Evolutionary conservation across 306 rosid genomes (phyloP).

Genomic region (Vigna radiata): DNA sequence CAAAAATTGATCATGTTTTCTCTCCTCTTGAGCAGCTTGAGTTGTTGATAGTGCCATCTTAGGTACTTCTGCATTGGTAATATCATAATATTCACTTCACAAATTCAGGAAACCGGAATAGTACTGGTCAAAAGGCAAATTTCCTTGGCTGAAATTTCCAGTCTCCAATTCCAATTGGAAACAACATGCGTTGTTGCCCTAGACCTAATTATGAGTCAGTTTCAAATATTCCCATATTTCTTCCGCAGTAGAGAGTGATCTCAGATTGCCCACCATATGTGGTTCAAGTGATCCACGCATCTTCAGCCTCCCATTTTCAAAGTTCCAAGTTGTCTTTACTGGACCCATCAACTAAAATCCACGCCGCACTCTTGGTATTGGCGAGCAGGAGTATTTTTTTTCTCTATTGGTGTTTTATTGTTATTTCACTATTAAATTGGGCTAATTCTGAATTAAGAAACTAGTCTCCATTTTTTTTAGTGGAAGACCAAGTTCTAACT

Average conservation of each 20-base stretch:
- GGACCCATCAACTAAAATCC: no score
- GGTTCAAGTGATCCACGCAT: neutral
- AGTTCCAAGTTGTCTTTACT: no score
- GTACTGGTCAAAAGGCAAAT: neutral
- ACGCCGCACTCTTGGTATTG: constrained; percentile 2
- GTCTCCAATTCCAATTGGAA: neutral
- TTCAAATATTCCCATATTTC: neutral
- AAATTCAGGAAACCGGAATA: neutral
- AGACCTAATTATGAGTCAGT: no score
- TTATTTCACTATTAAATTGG: neutral
- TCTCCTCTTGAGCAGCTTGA: no score
- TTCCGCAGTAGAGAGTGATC: neutral
- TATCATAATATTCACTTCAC: neutral
- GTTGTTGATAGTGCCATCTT: neutral
- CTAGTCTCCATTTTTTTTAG: constrained; percentile 14
- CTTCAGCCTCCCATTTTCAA: neutral
- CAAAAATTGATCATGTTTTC: no score
- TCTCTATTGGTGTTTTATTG: neutral
- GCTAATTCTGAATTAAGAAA: constrained; percentile 5
- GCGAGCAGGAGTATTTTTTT: neutral
- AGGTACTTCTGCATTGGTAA: neutral
- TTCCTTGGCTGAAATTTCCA: no score
- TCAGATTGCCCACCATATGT: neutral
- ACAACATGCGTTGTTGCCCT: neutral
- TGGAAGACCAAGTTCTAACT: neutral